Evolutionary conservation across 129 eudicot genomes (phyloP), one percentile per base, ranked within the genome.

Genomic region (Oenanthe sinensis): DNA sequence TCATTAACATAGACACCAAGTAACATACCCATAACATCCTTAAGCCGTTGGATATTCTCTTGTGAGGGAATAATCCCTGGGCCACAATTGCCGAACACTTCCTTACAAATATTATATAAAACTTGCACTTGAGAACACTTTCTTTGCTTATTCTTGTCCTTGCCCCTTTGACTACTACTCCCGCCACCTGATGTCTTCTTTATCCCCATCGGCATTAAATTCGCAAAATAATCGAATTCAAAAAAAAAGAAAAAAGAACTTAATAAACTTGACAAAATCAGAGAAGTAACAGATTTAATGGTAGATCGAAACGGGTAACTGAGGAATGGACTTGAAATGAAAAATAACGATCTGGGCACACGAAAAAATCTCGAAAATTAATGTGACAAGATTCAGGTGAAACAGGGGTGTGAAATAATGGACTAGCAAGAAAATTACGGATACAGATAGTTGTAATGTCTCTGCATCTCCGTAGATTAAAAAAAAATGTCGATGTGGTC

Each of bases 71-170:
- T 79, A 85, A 93, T 60, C 37, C 91, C 98, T 22, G 92, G 88
- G 55, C 98, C 97, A 65, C 95, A 89, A 86, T 87, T 74, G 10
- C 89, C 91, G 77, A 93, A 93, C 16, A 89, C 91, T 42, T 93
- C 87, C 78, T 75, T 87, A 89, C 98, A 93, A 65, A 87, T 80
- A 33, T 88, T 84, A 80, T 84, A 87, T 13, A 93, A 91, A 76
- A 60, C 87, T 79, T 91, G 98, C 86, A 93, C 92, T 20, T 79
- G 85, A 28, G 89, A 42, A 71, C 52, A 20, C 70, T 75, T 90
- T 78, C 77, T 87, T 60, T 79, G 80, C 70, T 87, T 82, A 45
- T 86, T 72, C 82, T 83, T 78, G 54, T 82, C 82, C 76, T 79
- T 90, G 84, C 71, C 87, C 17, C 87, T 76, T 45, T 73, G 77